Evolutionary conservation across 2,329 filamentous ascomycete genomes (phyloP), one percentile per base, ranked within the genome.

Genomic region (Exophiala sp.): DNA sequence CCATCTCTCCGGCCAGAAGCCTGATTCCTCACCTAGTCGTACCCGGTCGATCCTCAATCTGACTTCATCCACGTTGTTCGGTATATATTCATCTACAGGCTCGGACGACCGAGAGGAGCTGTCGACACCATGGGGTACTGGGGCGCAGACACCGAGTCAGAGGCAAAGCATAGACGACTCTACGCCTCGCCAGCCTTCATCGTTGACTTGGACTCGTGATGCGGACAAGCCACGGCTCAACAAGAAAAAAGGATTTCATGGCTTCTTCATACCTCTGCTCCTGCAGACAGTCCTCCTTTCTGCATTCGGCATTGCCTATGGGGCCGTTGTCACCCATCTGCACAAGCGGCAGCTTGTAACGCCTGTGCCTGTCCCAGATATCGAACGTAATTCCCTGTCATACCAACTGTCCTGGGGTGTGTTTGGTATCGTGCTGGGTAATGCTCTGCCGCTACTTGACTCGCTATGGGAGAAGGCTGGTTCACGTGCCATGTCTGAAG

Each of bases 41-140:
- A 86, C 83, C 19, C 81, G 85, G 58, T 95, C 88, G 8, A 79
- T 88, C 50, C 73, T 89, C 63, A 95, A 96, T 65, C 77, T 98
- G 53, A 95, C 88, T 2, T 84, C 86, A 8, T 90, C 88, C 1
- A 95, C 93, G 0, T 78, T 98, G 3, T 86, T 85, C 60, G 91
- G 93, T 47, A 98, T 98, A 62, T 98, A 95, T 73, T 83, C 82
- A 9, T 82, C 81, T 5, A 79, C 80, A 1, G 76, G 77, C 24
- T 78, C 78, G 50, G 73, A 78, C 38, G 68, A 58, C 67, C 73
- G 62, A 52, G 80, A 81, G 57, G 81, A 83, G 55, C 68, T 75
- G 2, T 73, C 76, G 48, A 89, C 85, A 9, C 88, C 88, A 1
- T 93, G 85, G 83, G 87, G 85, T 19, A 86, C 82, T 0, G 88